A percentile compares a stretch with the other conserved stretches of the same genome.
Conservation (phyloP, 306 rosid species). For the Castanea sativa region DNA sequence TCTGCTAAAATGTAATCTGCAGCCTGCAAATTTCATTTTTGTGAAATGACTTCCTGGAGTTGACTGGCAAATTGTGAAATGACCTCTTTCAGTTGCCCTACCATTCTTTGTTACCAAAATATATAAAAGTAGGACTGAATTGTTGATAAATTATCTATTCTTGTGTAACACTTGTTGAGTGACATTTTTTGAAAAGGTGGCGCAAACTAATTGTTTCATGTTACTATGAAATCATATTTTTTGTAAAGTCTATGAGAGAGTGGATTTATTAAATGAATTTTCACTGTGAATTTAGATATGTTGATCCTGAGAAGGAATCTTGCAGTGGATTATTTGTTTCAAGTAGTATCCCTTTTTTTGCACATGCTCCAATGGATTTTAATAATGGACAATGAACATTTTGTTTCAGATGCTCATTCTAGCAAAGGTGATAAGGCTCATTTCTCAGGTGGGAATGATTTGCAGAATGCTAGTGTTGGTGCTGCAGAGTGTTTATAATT, state of each 20-base stretch:
- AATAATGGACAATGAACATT: conserved; percentile 25
- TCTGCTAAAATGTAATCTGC: neutral
- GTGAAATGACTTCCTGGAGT: neutral
- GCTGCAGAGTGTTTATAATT: conserved; percentile 20
- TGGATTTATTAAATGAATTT: neutral
- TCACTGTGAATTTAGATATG: neutral
- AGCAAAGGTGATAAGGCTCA: conserved; percentile 45
- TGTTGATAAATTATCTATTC: neutral
- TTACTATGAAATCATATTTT: neutral
- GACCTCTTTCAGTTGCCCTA: neutral
- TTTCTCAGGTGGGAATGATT: conserved; percentile 40
- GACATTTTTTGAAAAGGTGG: neutral
- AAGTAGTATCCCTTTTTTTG: conserved; percentile 5
- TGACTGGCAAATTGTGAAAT: neutral
- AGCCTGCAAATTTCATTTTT: neutral
- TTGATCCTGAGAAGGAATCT: conserved; percentile 2
- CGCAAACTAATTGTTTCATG: neutral
- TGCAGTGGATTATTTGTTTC: neutral
- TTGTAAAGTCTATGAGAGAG: neutral
- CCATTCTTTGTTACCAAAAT: neutral
- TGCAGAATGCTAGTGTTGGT: conserved; percentile 22
- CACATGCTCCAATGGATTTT: conserved; percentile 21
- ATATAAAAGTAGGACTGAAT: neutral
- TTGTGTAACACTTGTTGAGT: neutral
- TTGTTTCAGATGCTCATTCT: conserved; percentile 52